Percentiles rank a stretch among this genome's conserved stretches.
phyloP scores from a whole-genome alignment of 768 basidiomycete genomes.

The Suillus cothurnatus region DNA sequence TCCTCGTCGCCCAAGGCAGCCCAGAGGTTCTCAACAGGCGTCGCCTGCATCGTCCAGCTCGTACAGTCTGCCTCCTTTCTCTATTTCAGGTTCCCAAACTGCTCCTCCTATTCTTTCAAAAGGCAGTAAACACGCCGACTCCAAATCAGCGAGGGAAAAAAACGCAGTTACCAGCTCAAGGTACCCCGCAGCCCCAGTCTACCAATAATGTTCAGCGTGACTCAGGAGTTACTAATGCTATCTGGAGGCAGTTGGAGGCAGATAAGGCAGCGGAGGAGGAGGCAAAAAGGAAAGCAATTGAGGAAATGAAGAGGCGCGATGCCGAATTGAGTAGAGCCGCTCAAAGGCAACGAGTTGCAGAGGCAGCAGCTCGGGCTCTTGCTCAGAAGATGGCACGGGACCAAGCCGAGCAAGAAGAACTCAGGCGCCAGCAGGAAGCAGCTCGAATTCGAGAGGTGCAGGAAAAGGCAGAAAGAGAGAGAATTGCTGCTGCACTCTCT shows the following conservation, averaged over 20 bases:
- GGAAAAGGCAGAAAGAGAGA: conserved; percentile 22
- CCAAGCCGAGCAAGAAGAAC: conserved; percentile 22
- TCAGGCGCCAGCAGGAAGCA: conserved; percentile 20
- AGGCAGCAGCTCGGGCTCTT: conserved; percentile 16
- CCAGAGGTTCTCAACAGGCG: neutral
- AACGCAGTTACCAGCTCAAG: neutral
- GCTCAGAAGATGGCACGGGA: conserved; percentile 25
- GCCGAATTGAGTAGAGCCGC: conserved; percentile 20
- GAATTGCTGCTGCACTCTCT: conserved; percentile 28
- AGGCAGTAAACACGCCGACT: neutral
- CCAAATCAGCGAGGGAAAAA: conserved; percentile 4
- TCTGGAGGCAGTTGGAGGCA: conserved; percentile 53
- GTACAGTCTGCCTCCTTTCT: neutral
- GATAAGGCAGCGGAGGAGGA: conserved; percentile 32
- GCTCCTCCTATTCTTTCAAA: neutral
- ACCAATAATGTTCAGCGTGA: conserved; percentile 38
- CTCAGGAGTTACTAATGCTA: conserved; percentile 50
- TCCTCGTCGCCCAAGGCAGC: neutral
- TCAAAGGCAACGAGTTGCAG: conserved; percentile 16
- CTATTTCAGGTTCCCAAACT: neutral
- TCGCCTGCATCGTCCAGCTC: conserved; percentile 3
- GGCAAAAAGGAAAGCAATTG: conserved; percentile 17
- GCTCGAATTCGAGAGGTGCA: conserved; percentile 19
- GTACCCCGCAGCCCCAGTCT: neutral
- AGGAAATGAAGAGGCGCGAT: conserved; percentile 20